Conservation (phyloP, 164 flowering plant genomes). For the Malania oleifera region DNA sequence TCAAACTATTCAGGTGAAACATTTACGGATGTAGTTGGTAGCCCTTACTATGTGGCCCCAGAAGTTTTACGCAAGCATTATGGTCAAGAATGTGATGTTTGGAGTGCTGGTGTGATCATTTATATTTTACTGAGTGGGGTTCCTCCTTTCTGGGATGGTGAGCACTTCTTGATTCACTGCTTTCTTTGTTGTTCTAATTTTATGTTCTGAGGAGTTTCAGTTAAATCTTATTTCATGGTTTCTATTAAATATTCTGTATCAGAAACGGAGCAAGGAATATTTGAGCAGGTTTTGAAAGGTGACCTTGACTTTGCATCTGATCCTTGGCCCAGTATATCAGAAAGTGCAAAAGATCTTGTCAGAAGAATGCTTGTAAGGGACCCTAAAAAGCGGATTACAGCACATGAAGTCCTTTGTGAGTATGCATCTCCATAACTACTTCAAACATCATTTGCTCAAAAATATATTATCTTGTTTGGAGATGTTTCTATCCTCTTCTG, state of each 20-base stretch:
- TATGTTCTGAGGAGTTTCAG: not conserved
- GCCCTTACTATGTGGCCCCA: conserved; percentile 83
- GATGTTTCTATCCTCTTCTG: not conserved
- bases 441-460: too few relatives aligned
- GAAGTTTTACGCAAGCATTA: conserved; percentile 64
- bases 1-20: conserved; percentile 38
- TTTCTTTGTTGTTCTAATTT: not conserved
- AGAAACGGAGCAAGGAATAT: conserved; percentile 82
- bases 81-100: conserved; percentile 69
- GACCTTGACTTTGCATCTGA: conserved; percentile 75
- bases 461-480: too few relatives aligned
- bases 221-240: conserved; percentile 7
- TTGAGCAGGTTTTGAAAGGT: conserved; percentile 74
- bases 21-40: conserved; percentile 72
- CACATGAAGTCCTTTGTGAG: conserved; percentile 76
- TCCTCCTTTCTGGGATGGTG: conserved; percentile 86
- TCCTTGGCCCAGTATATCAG: conserved; percentile 82
- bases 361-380: conserved; percentile 71
- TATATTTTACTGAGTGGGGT: conserved; percentile 76
- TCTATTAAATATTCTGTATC: conserved; percentile 13
- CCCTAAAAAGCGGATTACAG: conserved; percentile 63
- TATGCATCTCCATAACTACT: conserved; percentile 14
- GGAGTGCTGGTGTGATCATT: conserved; percentile 81
- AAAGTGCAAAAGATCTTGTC: conserved; percentile 67
- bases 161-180: conserved; percentile 13